These are phyloP conservation scores for Capronia coronata DNA, from an alignment of 2,329 filamentous ascomycete genomes.

Conservation along the genomic window DNA sequence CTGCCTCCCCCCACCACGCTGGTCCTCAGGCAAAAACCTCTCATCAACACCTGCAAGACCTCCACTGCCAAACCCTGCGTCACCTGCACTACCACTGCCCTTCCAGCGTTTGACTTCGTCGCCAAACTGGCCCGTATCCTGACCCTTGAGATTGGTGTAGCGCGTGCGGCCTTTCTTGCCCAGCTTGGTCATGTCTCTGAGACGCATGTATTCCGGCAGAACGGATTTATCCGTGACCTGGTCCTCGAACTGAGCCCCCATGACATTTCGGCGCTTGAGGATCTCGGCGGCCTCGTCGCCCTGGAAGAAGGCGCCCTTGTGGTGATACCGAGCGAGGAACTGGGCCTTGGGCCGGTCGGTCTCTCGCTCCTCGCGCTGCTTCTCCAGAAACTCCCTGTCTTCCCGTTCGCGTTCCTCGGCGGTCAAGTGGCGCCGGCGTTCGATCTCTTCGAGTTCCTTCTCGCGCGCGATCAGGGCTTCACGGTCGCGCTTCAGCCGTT, in stretches of 20 bases:
- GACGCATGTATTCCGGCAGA: slow-evolving; percentile 84
- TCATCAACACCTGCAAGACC: slow-evolving; percentile 44
- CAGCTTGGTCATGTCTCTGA: slow-evolving; percentile 86
- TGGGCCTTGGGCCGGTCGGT: slow-evolving; percentile 70
- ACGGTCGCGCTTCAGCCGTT: slow-evolving; percentile 78
- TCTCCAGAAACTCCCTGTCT: slow-evolving; percentile 68
- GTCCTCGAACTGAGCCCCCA: slow-evolving; percentile 75
- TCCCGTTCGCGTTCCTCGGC: slow-evolving; percentile 79
- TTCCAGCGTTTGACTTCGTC: slow-evolving; percentile 44
- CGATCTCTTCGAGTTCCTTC: slow-evolving; percentile 78
- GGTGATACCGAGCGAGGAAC: slow-evolving; percentile 93
- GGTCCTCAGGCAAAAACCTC: slow-evolving; percentile 42
- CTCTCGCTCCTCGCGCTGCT: slow-evolving; percentile 71
- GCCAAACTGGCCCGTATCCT: slow-evolving; percentile 86
- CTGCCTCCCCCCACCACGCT: slow-evolving; percentile 30
- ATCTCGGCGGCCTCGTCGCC: slow-evolving; percentile 71
- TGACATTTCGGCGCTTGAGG: slow-evolving; percentile 73
- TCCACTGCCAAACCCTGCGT: slow-evolving; percentile 3
- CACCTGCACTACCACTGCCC: slow-evolving; percentile 28
- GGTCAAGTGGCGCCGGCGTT: slow-evolving; percentile 78
- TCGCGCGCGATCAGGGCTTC: slow-evolving; percentile 78
- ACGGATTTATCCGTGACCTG: slow-evolving; percentile 75
- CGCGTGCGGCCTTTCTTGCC: slow-evolving; percentile 86
- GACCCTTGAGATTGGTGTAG: slow-evolving; percentile 78
- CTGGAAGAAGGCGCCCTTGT: slow-evolving; percentile 93